Evolutionary conservation across 2,329 filamentous ascomycete genomes (phyloP).

Genomic region (Colletotrichum neosansevieriae): DNA sequence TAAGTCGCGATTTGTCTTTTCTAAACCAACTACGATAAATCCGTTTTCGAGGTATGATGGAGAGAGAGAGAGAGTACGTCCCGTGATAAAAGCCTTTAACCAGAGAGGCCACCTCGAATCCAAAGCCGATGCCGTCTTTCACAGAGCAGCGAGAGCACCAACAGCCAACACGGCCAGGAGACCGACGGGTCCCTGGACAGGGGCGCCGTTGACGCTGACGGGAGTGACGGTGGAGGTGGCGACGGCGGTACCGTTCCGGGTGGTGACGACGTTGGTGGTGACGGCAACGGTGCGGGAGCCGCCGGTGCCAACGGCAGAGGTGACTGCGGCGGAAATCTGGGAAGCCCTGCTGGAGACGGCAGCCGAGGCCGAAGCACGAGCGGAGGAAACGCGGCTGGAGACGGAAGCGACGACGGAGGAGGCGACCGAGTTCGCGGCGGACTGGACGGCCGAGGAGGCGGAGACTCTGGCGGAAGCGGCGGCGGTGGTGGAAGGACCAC

Average conservation of each 20-base stretch:
- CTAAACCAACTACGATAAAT: background rate
- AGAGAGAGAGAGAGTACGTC: background rate
- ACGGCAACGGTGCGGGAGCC: constrained; percentile 6
- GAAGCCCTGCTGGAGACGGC: background rate
- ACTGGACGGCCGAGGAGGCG: background rate
- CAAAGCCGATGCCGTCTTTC: background rate
- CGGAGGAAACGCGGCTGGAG: constrained; percentile 16
- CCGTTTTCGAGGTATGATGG: background rate
- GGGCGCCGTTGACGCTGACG: constrained; percentile 27
- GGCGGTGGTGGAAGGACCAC: constrained; percentile 3
- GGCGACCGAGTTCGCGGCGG: constrained; percentile 8
- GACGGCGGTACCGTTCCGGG: constrained; percentile 13
- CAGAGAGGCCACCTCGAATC: background rate
- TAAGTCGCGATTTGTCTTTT: background rate
- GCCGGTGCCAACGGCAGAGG: constrained; percentile 15
- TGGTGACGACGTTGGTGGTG: constrained; percentile 28
- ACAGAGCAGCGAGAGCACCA: constrained; percentile 31
- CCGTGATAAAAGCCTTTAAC: background rate
- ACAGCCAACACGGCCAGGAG: constrained; percentile 25
- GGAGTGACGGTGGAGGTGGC: constrained; percentile 16
- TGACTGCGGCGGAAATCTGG: background rate
- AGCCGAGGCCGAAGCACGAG: background rate
- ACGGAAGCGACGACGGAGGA: constrained; percentile 1
- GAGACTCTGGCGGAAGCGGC: background rate
- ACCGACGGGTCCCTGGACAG: constrained; percentile 21